Evolutionary conservation across 1,284 basidiomycete genomes (phyloP), one percentile per base, ranked within the genome.

Genomic region (Ganoderma sinense): DNA sequence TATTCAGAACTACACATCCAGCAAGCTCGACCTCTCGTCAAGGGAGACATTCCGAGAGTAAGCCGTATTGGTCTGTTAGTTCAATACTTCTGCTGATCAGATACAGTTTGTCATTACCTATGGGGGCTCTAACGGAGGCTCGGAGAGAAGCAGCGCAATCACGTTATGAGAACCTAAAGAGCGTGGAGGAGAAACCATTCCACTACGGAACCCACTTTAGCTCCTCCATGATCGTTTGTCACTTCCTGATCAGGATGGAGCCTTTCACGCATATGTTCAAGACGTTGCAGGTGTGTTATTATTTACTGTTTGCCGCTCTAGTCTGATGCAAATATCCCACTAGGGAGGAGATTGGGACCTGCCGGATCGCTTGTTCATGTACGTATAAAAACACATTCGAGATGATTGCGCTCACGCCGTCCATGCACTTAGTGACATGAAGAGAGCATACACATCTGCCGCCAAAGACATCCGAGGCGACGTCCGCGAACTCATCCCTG

Each of bases 201-300:
- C 95, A 98, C 77, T 97, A 96, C 73, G 95, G 95, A 61, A 98
- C 97, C 1, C 97, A 98, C 79, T 99, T 97, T 79, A 96, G 94
- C 75, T 97, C 96, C 6, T 97, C 96, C 0, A 97, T 98, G 92
- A 98, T 97, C 69, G 95, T 97, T 41, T 97, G 96, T 82, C 96
- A 97, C 74, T 98, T 94, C 82, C 83, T 98, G 77, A 97, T 99
- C 71, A 89, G 97, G 14, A 83, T 97, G 75, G 90, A 94, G 13
- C 97, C 97, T 0, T 98, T 93, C 79, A 97, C 95, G 26, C 91
- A 93, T 77, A 97, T 97, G 90, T 97, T 97, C 84, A 94, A 94
- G 81, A 93, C 93, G 2, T 80, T 97, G 45, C 94, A 97, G 82
- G 88, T 88, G 69, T 70, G 7, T 56, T 29, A 5, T 33, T 33